Base-by-base conservation (phyloP, 352 stramenopile species). In the Phytophthora vignae region DNA sequence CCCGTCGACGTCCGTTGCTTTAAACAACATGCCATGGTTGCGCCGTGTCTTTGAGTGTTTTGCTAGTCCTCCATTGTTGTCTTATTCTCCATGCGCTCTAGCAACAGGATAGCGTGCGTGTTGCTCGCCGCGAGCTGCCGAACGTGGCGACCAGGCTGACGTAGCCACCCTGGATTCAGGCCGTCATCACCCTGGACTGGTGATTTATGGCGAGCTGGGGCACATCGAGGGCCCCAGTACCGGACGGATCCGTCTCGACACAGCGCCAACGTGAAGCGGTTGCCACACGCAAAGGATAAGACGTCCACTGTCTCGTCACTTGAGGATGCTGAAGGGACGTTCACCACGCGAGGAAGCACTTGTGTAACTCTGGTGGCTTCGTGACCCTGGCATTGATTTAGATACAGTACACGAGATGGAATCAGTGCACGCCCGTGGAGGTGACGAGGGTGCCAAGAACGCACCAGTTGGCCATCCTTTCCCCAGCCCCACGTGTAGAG, bases 401-500 rank as follows among this genome's bases (percentile, higher is more conserved):
- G 25, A 44, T 17, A 52, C 25, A 22, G 12, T 2, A 38, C 31
- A 5, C 11, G 38, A 25, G 21, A 60, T 27, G 3, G 46, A 64
- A 42, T 77, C 54, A 70, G 53, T 56, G 64, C 40, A 50, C 5
- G 25, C 29, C 48, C 2, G 59, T 61, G 11, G 17, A 22, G 44
- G 17, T 59, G 55, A 22, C 36, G 44, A 63, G 15, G 57, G 21
- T 29, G 44, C 57, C 29, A 59, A 57, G 33, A 50, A 72, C 75
- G 55, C 73, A 94, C 88, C 77, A 95, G 46, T 73, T 95, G 88
- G 1, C 81, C 81, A 70, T 94, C 77, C 38, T 69, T 79, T 25
- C 86, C 83, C 88, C 88, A 95, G 19, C 88, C 88, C 84, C 85
- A 95, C 27, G 85, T 90, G 68, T 94, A 95, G 29, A 94, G 50